Conservation (phyloP, 2,329 filamentous ascomycete species). For the Laburnicola sp. region DNA sequence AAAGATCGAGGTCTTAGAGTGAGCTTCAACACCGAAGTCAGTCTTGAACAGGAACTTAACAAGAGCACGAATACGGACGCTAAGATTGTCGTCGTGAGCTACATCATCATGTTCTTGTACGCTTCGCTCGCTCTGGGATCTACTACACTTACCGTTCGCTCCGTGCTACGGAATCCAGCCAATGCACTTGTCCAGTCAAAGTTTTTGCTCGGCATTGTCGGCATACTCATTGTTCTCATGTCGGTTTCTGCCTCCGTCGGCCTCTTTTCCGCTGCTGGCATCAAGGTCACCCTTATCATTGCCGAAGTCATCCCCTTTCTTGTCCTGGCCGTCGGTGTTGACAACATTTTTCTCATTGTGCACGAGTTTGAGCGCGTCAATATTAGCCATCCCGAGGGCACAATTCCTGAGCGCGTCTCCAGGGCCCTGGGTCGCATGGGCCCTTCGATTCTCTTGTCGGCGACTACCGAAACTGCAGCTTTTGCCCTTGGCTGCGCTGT, state of each 20-base stretch:
- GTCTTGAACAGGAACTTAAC: conserved; percentile 92
- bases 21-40: conserved; percentile 94
- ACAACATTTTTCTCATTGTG: conserved; percentile 98
- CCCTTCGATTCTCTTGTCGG: conserved; percentile 92
- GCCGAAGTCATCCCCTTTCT: conserved; percentile 98
- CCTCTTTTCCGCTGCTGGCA: conserved; percentile 84
- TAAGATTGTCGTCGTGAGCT: conserved; percentile 94
- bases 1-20: conserved; percentile 75
- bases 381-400: conserved; percentile 82
- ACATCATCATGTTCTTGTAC: conserved; percentile 98
- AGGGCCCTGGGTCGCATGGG: conserved; percentile 94
- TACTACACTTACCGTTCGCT: conserved; percentile 74
- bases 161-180: conserved; percentile 79
- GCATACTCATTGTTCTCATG: conserved; percentile 95
- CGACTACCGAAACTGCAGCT: conserved; percentile 89
- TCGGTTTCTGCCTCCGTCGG: conserved; percentile 95
- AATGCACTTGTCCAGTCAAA: conserved; percentile 92
- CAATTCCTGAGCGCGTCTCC: conserved; percentile 82
- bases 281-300: conserved; percentile 96
- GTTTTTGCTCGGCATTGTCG: conserved; percentile 90
- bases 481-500: conserved; percentile 93
- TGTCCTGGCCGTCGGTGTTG: conserved; percentile 92
- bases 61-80: conserved; percentile 98
- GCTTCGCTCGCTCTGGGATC: conserved; percentile 91
- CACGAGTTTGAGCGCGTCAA: conserved; percentile 98